Conservation (phyloP, 306 rosid species). For the Datisca glomerata region DNA sequence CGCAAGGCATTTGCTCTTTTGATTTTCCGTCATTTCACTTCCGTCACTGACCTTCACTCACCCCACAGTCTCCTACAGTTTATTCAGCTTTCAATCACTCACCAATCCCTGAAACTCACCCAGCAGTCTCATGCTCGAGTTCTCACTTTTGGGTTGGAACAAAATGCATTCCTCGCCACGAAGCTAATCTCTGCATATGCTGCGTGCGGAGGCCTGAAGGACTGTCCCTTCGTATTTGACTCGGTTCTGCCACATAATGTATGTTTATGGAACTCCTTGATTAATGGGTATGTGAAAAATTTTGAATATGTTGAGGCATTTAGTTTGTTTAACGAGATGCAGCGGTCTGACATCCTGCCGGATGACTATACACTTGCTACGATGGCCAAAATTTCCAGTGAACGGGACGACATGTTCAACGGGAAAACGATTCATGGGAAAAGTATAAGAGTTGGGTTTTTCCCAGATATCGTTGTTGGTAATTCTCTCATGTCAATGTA, state of each 20-base stretch:
- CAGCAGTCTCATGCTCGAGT: slow-evolving; percentile 55
- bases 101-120: slow-evolving; percentile 24
- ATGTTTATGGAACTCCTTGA: slow-evolving; percentile 56
- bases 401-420: slow-evolving; percentile 26
- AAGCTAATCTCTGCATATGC: slow-evolving; percentile 63
- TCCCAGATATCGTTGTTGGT: slow-evolving; percentile 37
- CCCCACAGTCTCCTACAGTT: slow-evolving; percentile 20
- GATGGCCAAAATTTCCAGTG: slow-evolving; percentile 48
- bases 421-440: slow-evolving; percentile 59
- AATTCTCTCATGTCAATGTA: slow-evolving; percentile 69
- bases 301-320: slow-evolving; percentile 23
- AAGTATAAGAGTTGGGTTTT: slow-evolving; percentile 41
- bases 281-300: slow-evolving; percentile 42
- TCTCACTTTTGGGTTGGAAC: slow-evolving; percentile 41
- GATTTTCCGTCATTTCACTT: slow-evolving; percentile 29
- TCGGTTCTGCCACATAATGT: slow-evolving; percentile 25
- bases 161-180: slow-evolving; percentile 45
- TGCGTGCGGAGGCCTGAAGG: slow-evolving; percentile 13
- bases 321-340: slow-evolving; percentile 38
- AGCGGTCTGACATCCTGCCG: slow-evolving; percentile 18
- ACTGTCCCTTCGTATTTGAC: slow-evolving; percentile 37
- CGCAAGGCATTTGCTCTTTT: slow-evolving; percentile 17
- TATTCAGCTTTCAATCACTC: slow-evolving; percentile 37
- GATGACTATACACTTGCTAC: slow-evolving; percentile 67
- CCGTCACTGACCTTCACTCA: slow-evolving; percentile 16